A percentile compares a stretch with the other conserved stretches of the same genome.
Conservation (phyloP, 1,139 yeast species). For the Blastobotrys indianensis region DNA sequence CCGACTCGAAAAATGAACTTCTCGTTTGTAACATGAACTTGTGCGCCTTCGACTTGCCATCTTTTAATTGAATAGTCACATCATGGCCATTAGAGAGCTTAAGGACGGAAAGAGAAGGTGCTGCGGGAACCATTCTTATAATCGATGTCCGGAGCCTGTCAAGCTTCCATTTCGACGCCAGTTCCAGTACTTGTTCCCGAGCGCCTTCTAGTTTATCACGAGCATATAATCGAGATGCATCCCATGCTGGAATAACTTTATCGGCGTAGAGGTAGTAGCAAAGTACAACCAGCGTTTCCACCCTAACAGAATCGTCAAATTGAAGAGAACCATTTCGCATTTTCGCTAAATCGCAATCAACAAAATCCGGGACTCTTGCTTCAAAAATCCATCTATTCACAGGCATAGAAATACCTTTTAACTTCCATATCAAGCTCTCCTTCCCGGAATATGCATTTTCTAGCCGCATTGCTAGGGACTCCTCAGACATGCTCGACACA, state of each 20-base stretch:
- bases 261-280: constrained; percentile 48
- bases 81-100: constrained; percentile 19
- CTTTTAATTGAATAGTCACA: constrained; percentile 36
- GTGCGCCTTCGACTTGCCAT: constrained; percentile 42
- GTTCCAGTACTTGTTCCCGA: constrained; percentile 24
- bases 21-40: constrained; percentile 50
- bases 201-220: too few species aligned
- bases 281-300: constrained; percentile 34
- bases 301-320: constrained; percentile 20
- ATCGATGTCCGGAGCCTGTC: constrained; percentile 21
- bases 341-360: constrained; percentile 13
- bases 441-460: neutral
- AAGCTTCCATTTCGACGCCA: constrained; percentile 20
- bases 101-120: constrained; percentile 17
- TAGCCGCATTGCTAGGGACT: constrained; percentile 5
- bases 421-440: constrained; percentile 20
- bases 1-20: constrained; percentile 58
- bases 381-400: constrained; percentile 23
- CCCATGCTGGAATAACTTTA: constrained; percentile 39
- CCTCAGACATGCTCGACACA: neutral
- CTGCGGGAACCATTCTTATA: constrained; percentile 17
- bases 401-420: constrained; percentile 19
- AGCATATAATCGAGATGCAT: constrained; percentile 13
- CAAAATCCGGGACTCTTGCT: constrained; percentile 16
- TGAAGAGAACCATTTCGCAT: neutral